Base-by-base conservation (phyloP, 1,284 basidiomycete species). In the Cutaneotrichosporon dermatis region DNA sequence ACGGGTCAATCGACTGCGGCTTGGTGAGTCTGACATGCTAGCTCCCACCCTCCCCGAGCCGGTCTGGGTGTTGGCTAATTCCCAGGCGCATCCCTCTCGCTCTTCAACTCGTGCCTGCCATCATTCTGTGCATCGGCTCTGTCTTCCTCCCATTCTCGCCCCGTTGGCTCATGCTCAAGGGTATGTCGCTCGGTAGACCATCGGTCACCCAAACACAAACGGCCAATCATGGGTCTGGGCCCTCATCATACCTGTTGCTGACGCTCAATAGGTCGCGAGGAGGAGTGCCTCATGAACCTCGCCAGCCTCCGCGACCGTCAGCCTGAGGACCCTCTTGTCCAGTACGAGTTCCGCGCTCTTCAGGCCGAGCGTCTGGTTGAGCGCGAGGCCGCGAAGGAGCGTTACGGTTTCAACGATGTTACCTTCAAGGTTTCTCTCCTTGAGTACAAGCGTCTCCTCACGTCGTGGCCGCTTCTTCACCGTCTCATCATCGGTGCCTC, bases 281-380 rank as follows among this genome's bases (percentile, higher is more conserved):
- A 89, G 11, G 88, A 91, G 74, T 86, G 87, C 1, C 79, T 89
- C 15, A 68, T 71, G 6, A 86, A 86, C 8, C 81, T 91, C 12
- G 85, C 86, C 67, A 76, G 74, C 40, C 84, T 87, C 7, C 85
- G 89, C 42, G 71, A 79, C 7, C 77, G 84, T 12, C 80, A 85
- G 2, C 76, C 82, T 7, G 83, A 87, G 55, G 79, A 83, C 25
- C 85, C 88, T 15, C 75, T 87, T 9, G 85, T 91, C 6, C 85
- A 88, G 64, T 86, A 89, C 64, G 89, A 92, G 69, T 90, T 86
- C 78, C 80, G 90, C 83, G 88, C 90, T 70, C 87, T 92, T 76
- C 86, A 86, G 64, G 88, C 88, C 0, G 87, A 91, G 71, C 81
- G 85, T 68, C 68, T 88, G 3, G 89, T 89, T 63, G 87, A 89